Evolutionary conservation across 192 early-diverging fungal species (phyloP).

Genomic region (Coemansia erecta): DNA sequence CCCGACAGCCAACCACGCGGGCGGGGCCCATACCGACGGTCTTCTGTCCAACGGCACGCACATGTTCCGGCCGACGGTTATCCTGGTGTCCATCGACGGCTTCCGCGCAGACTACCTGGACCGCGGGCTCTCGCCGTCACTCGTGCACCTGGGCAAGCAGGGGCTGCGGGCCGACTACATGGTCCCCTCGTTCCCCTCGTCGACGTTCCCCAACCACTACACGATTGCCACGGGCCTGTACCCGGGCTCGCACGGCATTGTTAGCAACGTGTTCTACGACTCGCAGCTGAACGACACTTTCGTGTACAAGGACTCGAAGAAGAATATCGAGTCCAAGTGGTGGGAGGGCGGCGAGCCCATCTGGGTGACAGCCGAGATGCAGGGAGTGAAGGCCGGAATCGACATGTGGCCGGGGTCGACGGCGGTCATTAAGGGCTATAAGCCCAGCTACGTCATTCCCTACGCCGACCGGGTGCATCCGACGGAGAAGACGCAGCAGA

Average conservation of each 20-base stretch:
- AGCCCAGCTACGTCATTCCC: constrained; percentile 66
- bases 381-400: constrained; percentile 66
- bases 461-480: constrained; percentile 53
- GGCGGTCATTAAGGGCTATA: constrained; percentile 51
- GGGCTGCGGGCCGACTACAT: constrained; percentile 54
- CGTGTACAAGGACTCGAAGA: constrained; percentile 66
- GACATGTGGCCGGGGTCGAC: constrained; percentile 90
- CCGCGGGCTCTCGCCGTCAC: constrained; percentile 67
- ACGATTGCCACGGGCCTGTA: constrained; percentile 89
- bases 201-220: constrained; percentile 95
- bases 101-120: constrained; percentile 81
- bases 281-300: constrained; percentile 68
- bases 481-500: constrained; percentile 56
- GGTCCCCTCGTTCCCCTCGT: constrained; percentile 54
- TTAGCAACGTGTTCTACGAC: constrained; percentile 82
- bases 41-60: constrained; percentile 64
- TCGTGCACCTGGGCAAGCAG: constrained; percentile 22
- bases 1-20: constrained; percentile 6
- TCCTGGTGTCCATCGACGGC: constrained; percentile 88
- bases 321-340: constrained; percentile 70
- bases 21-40: too few relatives aligned
- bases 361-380: constrained; percentile 82
- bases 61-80: constrained; percentile 63
- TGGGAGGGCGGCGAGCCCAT: constrained; percentile 87
- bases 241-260: constrained; percentile 89